These are phyloP conservation scores for Metschnikowia gelsemii DNA, from an alignment of 805 yeast species.

Conservation along the genomic window DNA sequence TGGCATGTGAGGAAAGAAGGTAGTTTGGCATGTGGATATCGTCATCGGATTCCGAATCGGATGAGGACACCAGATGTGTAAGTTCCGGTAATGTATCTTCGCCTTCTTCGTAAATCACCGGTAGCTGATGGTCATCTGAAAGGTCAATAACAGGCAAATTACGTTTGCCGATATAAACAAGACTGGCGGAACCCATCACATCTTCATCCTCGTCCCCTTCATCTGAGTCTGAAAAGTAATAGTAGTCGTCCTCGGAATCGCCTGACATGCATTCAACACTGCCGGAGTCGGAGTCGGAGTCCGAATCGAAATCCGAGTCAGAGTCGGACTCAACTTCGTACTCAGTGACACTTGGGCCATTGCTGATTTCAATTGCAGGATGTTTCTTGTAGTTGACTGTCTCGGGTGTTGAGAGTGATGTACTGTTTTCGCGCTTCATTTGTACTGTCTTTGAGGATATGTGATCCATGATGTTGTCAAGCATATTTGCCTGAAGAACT, in stretches of 20 bases:
- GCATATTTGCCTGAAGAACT: slow-evolving; percentile 69
- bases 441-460: slow-evolving; percentile 34
- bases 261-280: slow-evolving; percentile 10
- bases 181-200: background rate
- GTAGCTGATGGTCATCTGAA: slow-evolving; percentile 15
- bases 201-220: slow-evolving; percentile 21
- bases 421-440: slow-evolving; percentile 10
- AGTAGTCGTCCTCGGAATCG: slow-evolving; percentile 23
- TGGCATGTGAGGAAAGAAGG: slow-evolving; percentile 9
- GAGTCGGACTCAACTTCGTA: slow-evolving; percentile 38
- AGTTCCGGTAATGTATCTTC: slow-evolving; percentile 20
- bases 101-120: slow-evolving; percentile 15
- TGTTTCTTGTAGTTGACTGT: slow-evolving; percentile 11
- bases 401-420: slow-evolving; percentile 17
- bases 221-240: slow-evolving; percentile 26
- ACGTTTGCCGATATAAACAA: slow-evolving; percentile 3
- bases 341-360: slow-evolving; percentile 36
- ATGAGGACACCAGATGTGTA: slow-evolving; percentile 17
- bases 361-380: slow-evolving; percentile 2
- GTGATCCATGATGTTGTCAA: slow-evolving; percentile 62
- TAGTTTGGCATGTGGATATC: slow-evolving; percentile 14
- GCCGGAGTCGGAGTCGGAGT: slow-evolving; percentile 25
- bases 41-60: slow-evolving; percentile 20
- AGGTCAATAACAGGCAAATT: slow-evolving; percentile 16
- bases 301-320: slow-evolving; percentile 27